Evolutionary conservation across 805 yeast genomes (phyloP), one percentile per base, ranked within the genome.

Genomic region (Schwanniomyces vanrijiae): DNA sequence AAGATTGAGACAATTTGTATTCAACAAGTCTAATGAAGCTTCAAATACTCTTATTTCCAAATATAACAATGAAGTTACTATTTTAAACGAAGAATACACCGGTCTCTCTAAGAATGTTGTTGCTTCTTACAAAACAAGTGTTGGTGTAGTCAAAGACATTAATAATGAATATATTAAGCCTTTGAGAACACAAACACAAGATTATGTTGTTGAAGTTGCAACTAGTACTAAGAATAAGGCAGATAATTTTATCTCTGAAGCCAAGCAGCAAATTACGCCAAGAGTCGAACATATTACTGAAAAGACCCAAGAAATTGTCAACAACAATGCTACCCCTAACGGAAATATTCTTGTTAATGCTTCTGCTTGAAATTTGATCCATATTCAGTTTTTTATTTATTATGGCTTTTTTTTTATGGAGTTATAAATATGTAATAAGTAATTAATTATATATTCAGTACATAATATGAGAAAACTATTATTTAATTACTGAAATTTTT

Each of bases 151-250:
- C 47, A 62, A 60, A 52, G 56, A 55, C 47, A 61, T 72, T 46
- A 68, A 70, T 53, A 58, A 64, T 31, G 65, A 62, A 37, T 70
- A 62, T 58, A 60, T 73, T 42, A 66, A 65, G 52, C 77, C 77
- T 25, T 64, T 71, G 54, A 66, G 65, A 54, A 55, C 59, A 39
- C 69, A 69, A 54, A 70, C 77, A 35, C 68, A 67, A 48, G 69
- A 56, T 44, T 69, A 68, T 53, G 75, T 69, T 33, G 60, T 62
- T 47, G 74, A 69, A 29, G 64, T 68, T 37, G 64, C 73, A 24
- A 53, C 59, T 37, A 63, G 58, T 46, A 61, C 75, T 45, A 69
- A 64, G 54, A 56, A 48, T 38, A 69, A 61, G 55, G 73, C 72
- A 31, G 73, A 66, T 49, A 48, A 59, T 13, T 46, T 61, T 7